These are phyloP conservation scores for Lentinus polychrous DNA, from an alignment of 1,284 basidiomycete genomes.

Conservation along the genomic window DNA sequence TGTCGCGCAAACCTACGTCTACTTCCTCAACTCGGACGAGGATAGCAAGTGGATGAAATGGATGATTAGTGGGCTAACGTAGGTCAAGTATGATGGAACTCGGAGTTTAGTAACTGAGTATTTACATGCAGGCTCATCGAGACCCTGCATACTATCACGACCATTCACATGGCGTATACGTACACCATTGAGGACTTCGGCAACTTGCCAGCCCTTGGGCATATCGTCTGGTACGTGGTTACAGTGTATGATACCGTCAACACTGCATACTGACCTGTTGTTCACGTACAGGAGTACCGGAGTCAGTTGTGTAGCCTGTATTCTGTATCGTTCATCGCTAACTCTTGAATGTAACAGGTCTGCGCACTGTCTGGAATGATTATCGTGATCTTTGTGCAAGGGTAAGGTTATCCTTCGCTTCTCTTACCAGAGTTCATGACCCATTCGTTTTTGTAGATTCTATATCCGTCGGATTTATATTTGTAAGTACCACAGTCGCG, in stretches of 20 bases:
- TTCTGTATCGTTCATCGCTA: not conserved
- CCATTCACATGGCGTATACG: not conserved
- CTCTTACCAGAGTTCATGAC: not conserved
- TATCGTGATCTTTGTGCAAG: not conserved
- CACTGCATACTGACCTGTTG: not conserved
- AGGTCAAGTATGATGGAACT: not conserved
- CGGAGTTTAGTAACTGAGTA: not conserved
- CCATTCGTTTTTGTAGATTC: not conserved
- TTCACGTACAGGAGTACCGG: not conserved
- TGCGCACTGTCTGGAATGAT: not conserved
- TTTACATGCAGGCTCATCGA: constrained; percentile 1
- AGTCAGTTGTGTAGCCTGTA: not conserved
- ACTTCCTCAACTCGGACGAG: not conserved
- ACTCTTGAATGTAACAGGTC: not conserved
- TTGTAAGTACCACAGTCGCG: not conserved
- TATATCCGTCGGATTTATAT: constrained; percentile 1
- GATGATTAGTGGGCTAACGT: not conserved
- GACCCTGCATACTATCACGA: not conserved
- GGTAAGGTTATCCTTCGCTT: not conserved
- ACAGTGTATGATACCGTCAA: not conserved
- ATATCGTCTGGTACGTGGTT: not conserved
- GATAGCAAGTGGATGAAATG: not conserved
- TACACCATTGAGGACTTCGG: not conserved
- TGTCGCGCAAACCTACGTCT: constrained; percentile 4
- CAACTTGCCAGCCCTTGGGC: not conserved